Evolutionary conservation across 768 basidiomycete genomes (phyloP).

Genomic region (Lyophyllum semitale): DNA sequence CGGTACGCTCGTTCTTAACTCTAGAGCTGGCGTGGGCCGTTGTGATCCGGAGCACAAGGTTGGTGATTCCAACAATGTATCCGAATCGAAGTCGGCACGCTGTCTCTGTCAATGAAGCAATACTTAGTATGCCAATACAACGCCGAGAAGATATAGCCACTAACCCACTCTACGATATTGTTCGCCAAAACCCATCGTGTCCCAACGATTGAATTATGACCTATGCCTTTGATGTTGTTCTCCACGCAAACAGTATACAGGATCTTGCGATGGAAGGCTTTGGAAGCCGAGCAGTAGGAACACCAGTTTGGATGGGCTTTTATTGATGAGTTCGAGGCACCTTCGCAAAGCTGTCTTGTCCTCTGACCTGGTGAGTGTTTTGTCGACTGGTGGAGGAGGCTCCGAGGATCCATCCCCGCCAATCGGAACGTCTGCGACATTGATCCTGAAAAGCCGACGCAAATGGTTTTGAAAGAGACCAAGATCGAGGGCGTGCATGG

Average conservation of each 20-base stretch:
- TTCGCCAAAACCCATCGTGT: constrained; percentile 21
- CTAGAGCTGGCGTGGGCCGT: background rate
- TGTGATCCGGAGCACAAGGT: background rate
- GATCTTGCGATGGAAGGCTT: constrained; percentile 6
- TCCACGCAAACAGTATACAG: constrained; percentile 25
- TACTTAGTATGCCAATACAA: too few relatives aligned
- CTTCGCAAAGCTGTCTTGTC: background rate
- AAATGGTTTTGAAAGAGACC: constrained; percentile 21
- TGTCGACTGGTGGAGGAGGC: background rate
- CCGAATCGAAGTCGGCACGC: background rate
- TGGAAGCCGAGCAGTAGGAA: background rate
- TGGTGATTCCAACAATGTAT: background rate
- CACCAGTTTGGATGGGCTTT: constrained; percentile 5
- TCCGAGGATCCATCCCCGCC: background rate
- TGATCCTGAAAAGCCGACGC: background rate
- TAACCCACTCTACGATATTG: constrained; percentile 23
- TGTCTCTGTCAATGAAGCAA: background rate
- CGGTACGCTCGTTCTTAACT: background rate
- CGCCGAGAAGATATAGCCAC: background rate
- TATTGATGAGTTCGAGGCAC: background rate
- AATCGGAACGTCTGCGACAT: background rate
- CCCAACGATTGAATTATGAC: constrained; percentile 17
- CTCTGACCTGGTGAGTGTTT: background rate
- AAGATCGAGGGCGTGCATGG: constrained; percentile 42
- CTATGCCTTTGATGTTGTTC: constrained; percentile 7